Percentiles rank a stretch among this genome's conserved stretches.
Evolutionary conservation across 2,329 filamentous ascomycete species (phyloP).

Genomic region (Gnomoniopsis sp.): DNA sequence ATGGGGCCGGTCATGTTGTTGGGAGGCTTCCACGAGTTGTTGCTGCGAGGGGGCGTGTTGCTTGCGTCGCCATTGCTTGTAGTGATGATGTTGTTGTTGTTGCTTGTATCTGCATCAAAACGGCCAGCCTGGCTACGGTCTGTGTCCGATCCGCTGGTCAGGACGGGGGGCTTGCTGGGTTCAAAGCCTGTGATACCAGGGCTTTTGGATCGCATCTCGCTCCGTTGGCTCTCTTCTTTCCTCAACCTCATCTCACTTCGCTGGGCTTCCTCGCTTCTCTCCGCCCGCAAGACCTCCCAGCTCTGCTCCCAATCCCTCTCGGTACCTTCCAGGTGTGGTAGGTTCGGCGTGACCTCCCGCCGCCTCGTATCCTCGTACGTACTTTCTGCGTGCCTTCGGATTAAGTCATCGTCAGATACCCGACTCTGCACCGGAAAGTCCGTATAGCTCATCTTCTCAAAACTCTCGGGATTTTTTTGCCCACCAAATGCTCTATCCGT

Average conservation of each 20-base stretch:
- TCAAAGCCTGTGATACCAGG: background rate
- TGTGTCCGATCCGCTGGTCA: no score
- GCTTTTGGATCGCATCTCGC: background rate
- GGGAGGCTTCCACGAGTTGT: background rate
- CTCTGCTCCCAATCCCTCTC: background rate
- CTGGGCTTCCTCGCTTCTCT: background rate
- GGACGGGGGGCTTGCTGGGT: background rate
- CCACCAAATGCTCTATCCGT: background rate
- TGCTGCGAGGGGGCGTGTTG: background rate
- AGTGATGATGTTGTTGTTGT: background rate
- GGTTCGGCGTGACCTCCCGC: slow-evolving; percentile 2
- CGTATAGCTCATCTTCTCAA: slow-evolving; percentile 7
- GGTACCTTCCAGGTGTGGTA: background rate
- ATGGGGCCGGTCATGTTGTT: background rate
- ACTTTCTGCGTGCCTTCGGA: slow-evolving; percentile 3
- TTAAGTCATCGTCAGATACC: slow-evolving; percentile 10
- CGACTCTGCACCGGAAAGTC: slow-evolving; percentile 8
- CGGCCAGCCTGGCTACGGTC: background rate
- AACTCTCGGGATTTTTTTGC: background rate
- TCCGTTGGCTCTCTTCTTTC: background rate
- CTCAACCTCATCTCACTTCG: background rate
- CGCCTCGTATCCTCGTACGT: slow-evolving; percentile 10
- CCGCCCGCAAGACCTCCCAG: background rate
- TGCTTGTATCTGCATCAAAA: background rate
- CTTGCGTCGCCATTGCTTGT: background rate